Conservation (phyloP, 2,329 filamentous ascomycete species). For the Clarireedia monteithiana region DNA sequence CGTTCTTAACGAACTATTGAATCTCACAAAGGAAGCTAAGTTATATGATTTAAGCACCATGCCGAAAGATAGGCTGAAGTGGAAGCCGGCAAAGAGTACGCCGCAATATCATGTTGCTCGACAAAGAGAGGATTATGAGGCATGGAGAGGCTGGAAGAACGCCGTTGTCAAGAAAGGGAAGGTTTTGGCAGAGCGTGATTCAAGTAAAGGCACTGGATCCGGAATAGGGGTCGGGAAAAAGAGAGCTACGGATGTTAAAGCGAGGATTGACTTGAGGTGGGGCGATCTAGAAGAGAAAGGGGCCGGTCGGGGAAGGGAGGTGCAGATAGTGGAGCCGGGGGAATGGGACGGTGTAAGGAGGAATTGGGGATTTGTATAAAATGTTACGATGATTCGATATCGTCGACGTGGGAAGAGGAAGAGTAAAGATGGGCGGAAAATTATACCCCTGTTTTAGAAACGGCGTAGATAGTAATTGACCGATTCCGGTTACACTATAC, state of each 20-base stretch:
- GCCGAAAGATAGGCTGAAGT: slow-evolving; percentile 53
- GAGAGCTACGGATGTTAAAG: slow-evolving; percentile 16
- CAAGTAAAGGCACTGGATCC: slow-evolving; percentile 17
- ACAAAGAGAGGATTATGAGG: slow-evolving; percentile 57
- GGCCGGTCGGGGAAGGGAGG: slow-evolving; percentile 17
- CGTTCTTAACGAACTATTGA: slow-evolving; percentile 56
- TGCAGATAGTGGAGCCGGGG: slow-evolving; percentile 26
- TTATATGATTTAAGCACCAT: slow-evolving; percentile 52
- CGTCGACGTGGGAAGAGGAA: background rate
- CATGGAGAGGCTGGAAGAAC: slow-evolving; percentile 52
- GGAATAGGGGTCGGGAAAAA: slow-evolving; percentile 10
- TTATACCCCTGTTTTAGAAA: background rate
- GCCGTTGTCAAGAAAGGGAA: slow-evolving; percentile 46
- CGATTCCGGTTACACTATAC: background rate
- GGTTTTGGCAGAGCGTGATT: slow-evolving; percentile 30
- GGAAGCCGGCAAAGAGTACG: slow-evolving; percentile 57
- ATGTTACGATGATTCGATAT: slow-evolving; percentile 12
- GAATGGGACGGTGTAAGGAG: slow-evolving; percentile 27
- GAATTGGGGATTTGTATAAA: slow-evolving; percentile 25
- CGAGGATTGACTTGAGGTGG: slow-evolving; percentile 22
- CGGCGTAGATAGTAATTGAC: background rate
- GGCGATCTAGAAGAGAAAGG: slow-evolving; percentile 24
- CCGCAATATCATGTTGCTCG: slow-evolving; percentile 59
- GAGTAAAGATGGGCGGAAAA: background rate
- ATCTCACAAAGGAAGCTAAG: slow-evolving; percentile 46